Evolutionary conservation across 2,329 filamentous ascomycete species (phyloP).

Genomic region (Fusarium sp.): DNA sequence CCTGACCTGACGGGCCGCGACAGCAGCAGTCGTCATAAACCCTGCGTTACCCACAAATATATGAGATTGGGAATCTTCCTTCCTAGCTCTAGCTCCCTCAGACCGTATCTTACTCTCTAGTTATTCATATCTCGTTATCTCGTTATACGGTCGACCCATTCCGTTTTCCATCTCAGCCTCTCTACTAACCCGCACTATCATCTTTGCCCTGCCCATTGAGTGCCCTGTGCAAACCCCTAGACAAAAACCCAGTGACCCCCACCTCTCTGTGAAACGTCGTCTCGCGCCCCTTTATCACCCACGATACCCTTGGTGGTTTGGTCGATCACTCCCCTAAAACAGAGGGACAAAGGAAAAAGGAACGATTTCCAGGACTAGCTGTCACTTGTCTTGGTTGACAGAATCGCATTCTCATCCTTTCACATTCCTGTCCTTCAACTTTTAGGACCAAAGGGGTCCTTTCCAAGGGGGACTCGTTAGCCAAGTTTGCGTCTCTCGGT

Average conservation of each 20-base stretch:
- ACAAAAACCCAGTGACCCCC: conserved; percentile 12
- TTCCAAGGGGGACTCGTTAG: neutral
- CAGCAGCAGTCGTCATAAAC: conserved; percentile 35
- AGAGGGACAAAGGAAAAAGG: conserved; percentile 11
- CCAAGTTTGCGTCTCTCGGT: neutral
- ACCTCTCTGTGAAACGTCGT: conserved; percentile 46
- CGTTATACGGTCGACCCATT: conserved; percentile 29
- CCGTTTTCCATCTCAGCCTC: conserved; percentile 16
- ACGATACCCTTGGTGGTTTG: conserved; percentile 4
- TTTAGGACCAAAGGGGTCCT: conserved; percentile 14
- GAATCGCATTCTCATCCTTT: neutral
- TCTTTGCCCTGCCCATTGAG: conserved; percentile 21
- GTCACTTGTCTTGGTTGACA: conserved; percentile 6
- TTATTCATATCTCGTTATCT: conserved; percentile 11
- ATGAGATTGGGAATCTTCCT: conserved; percentile 32
- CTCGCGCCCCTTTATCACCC: conserved; percentile 41
- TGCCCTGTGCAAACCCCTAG: conserved; percentile 33
- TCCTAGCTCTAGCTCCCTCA: conserved; percentile 7
- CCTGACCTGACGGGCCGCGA: conserved; percentile 13
- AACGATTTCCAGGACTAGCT: conserved; percentile 4
- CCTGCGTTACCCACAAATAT: conserved; percentile 34
- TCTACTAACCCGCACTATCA: conserved; percentile 11
- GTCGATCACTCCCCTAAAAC: conserved; percentile 3
- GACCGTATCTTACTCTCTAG: conserved; percentile 19
- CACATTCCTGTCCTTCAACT: conserved; percentile 23